Evolutionary conservation across 371 early-diverging fungal genomes (phyloP).

Genomic region (Funneliformis caledonium): DNA sequence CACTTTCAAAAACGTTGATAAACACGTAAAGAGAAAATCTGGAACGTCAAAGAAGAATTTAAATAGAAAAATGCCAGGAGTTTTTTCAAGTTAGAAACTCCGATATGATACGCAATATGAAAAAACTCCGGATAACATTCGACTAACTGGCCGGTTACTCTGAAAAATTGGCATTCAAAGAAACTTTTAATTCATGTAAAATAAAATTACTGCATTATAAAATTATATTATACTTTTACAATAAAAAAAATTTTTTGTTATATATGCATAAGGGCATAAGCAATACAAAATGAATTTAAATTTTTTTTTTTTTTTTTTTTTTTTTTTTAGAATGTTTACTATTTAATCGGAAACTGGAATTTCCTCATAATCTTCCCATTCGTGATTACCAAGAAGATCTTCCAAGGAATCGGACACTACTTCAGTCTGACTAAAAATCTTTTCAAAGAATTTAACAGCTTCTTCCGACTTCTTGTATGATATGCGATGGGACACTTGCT

Average conservation of each 20-base stretch:
- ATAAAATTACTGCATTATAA: too few relatives aligned
- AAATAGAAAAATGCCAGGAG: not conserved
- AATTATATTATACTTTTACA: too few relatives aligned
- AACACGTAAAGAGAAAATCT: not conserved
- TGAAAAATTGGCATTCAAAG: too few relatives aligned
- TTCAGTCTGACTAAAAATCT: slow-evolving; percentile 59
- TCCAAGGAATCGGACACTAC: slow-evolving; percentile 49
- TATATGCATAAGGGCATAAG: too few relatives aligned
- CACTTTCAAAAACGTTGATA: not conserved
- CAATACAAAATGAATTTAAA: too few relatives aligned
- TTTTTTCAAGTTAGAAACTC: not conserved
- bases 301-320: too few relatives aligned
- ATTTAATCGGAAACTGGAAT: not conserved
- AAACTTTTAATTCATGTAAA: too few relatives aligned
- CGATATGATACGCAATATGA: not conserved
- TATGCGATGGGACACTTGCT: slow-evolving; percentile 64
- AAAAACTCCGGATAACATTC: too few relatives aligned
- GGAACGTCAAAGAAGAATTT: not conserved
- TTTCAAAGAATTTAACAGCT: slow-evolving; percentile 69
- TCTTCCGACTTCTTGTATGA: slow-evolving; percentile 64
- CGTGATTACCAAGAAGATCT: not conserved
- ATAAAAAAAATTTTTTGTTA: too few relatives aligned
- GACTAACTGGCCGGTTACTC: too few relatives aligned
- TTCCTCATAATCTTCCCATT: slow-evolving; percentile 18
- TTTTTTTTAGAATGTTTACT: too few relatives aligned